Base-by-base conservation (phyloP, 176 grass and related monocot species). In the Carex cristatella region DNA sequence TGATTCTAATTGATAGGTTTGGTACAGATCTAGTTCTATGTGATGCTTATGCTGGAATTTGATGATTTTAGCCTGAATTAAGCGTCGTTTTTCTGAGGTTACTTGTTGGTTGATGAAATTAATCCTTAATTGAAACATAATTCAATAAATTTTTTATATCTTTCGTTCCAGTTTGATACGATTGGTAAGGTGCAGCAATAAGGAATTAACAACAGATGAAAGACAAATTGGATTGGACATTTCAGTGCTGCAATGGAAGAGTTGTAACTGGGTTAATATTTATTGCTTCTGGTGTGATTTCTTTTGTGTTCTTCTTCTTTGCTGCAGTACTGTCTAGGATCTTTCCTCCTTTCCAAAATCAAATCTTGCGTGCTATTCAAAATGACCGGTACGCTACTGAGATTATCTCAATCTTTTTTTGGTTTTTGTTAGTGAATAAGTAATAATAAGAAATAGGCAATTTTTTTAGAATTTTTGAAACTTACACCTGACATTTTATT, bases 231-330 rank as follows among this genome's bases (percentile, higher is more conserved):
- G 42, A 69, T 69, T 19, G 10, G 48, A 1, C 42, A 35, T 53
- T 56, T 55, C 63, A n/a, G 61, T 30, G 10, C 56, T 67, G 7
- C 44, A 69, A 83, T 54, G 14, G 61, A 83, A 69, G 40, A 18
- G 5, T 68, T 64, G 10, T 69, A 69, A 67, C 61, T 35, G 63
- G 62, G 69, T 55, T 83, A 4, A 1, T 53, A 37, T 83, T 83
- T 44, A 83, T 69, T 28, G 59, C 63, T 67, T 83, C 48, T 56
- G 81, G 63, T 68, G 81, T 83, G 59, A 55, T 83, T 68, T 83
- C 81, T 19, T 83, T 69, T 69, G 15, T 64, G 49, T 28, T 67
- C 1, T 83, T 83, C 81, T 83, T 83, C 81, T 83, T 83, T 51
- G 63, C 63, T 83, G 81, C 81, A 3, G 46, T 69, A 69, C 7